Percentiles rank a stretch among this genome's conserved stretches.
Evolutionary conservation across 1,284 basidiomycete species (phyloP).

Genomic region (Wolfiporia cocos): DNA sequence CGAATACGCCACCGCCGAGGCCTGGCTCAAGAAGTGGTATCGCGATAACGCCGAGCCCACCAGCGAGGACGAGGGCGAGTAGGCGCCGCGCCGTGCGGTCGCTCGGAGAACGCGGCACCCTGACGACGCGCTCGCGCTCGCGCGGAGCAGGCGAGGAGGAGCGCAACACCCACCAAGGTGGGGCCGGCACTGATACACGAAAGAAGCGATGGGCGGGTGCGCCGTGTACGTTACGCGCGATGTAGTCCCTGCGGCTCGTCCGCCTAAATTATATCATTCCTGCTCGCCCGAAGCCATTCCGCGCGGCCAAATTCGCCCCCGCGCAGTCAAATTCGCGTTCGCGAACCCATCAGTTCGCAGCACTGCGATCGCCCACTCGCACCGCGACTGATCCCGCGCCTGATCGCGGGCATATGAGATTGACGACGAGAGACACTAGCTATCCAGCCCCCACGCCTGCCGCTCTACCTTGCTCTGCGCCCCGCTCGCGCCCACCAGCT

Average conservation of each 20-base stretch:
- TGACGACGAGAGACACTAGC: no score
- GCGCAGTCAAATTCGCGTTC: no score
- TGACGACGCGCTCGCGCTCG: neutral
- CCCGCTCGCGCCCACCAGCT: slow-evolving; percentile 15
- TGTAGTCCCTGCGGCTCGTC: slow-evolving; percentile 5
- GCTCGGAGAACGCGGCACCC: neutral
- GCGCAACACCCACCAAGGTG: neutral
- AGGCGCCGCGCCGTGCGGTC: neutral
- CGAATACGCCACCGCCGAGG: slow-evolving; percentile 53
- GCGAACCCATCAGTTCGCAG: no score
- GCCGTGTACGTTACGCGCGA: slow-evolving; percentile 9
- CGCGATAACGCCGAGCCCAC: slow-evolving; percentile 13
- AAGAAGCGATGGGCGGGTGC: neutral
- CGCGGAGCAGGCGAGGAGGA: neutral
- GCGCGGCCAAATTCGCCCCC: no score
- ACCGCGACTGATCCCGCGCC: no score
- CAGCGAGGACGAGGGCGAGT: slow-evolving; percentile 3
- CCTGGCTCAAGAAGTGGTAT: slow-evolving; percentile 47
- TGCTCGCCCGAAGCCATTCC: no score
- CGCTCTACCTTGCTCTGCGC: slow-evolving; percentile 15
- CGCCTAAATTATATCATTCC: slow-evolving; percentile 7
- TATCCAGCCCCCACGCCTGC: slow-evolving; percentile 13
- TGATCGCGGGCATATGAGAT: no score
- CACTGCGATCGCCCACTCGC: no score
- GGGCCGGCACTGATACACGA: no score